Evolutionary conservation across 805 yeast genomes (phyloP), one percentile per base, ranked within the genome.

Genomic region (Teunomyces kruisii): DNA sequence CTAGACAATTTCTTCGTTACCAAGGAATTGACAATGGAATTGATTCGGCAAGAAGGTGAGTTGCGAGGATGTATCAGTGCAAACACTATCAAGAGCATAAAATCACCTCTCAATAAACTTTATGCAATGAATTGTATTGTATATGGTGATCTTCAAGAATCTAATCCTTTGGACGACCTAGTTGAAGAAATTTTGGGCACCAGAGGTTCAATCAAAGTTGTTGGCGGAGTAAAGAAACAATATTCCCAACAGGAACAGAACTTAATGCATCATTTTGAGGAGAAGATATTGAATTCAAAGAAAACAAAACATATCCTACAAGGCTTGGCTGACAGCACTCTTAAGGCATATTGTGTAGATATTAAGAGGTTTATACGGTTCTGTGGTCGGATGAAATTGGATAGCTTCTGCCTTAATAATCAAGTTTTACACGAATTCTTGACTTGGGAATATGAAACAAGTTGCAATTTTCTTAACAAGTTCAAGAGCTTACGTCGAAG

Each of bases 401-500:
- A 27, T 32, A 33, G 27, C 27, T 42, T 33, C 24, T 33, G 35
- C 7, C 39, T 42, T n/a, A 17, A 31, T 14, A 7, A 12, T 9
- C 26, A 15, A 3, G 17, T 33, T 13, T 17, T 42, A 4, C 9
- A 27, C 8, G 38, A 24, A 7, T 42, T 32, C 24, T 22, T 42
- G 7, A n/a, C 19, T 14, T 16, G 31, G 26, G 44, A 42, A 28
- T 16, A 26, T 12, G 17, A 33, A 15, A 14, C 38, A 26, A 22
- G 29, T 14, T 15, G 40, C 14, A 27, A 22, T 17, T 26, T 32
- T 33, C 7, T 26, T 8, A 16, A 42, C 38, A 42, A 27, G 17
- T 26, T 42, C 19, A 42, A 42, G 15, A 42, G 38, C 33, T 17
- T 42, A 6, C 39, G 44, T n/a, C 37, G 44, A 8, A 42, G 44